Evolutionary conservation across 768 basidiomycete species (phyloP).

Genomic region (Naganishia antarctica): DNA sequence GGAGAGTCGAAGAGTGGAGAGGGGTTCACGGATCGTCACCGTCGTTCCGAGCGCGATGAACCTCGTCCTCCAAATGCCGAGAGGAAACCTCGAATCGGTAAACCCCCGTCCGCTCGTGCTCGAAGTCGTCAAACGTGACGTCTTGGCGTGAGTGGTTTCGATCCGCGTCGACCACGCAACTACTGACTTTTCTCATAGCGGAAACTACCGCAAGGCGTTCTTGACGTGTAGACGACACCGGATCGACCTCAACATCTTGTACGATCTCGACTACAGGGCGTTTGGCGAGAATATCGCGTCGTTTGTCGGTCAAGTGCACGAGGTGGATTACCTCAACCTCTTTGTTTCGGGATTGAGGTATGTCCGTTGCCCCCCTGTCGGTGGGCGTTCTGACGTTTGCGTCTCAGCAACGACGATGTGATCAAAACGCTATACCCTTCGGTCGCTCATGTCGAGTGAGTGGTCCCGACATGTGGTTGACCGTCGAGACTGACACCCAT

Average conservation of each 20-base stretch:
- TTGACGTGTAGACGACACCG: conserved; percentile 86
- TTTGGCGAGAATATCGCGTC: conserved; percentile 62
- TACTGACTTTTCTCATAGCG: conserved; percentile 54
- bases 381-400: too few relatives aligned
- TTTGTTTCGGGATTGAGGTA: conserved; percentile 83
- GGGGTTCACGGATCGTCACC: conserved; percentile 82
- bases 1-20: conserved; percentile 76
- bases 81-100: conserved; percentile 93
- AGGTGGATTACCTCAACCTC: conserved; percentile 87
- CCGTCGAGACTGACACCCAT: not conserved
- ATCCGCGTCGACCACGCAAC: conserved; percentile 12
- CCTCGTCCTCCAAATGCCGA: conserved; percentile 91
- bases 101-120: conserved; percentile 87
- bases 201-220: conserved; percentile 79
- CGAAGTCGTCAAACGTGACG: conserved; percentile 69
- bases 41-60: conserved; percentile 82
- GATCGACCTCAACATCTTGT: conserved; percentile 81
- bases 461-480: too few relatives aligned
- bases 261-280: conserved; percentile 66
- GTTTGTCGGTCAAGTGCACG: conserved; percentile 79
- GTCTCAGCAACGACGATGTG: conserved; percentile 42
- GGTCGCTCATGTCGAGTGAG: conserved; percentile 5
- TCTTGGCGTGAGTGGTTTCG: conserved; percentile 60
- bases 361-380: conserved; percentile 18
- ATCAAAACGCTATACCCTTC: conserved; percentile 42